A percentile compares a stretch with the other conserved stretches of the same genome.
Conservation (phyloP, 1,284 basidiomycete genomes). For the Leccinum insolens region DNA sequence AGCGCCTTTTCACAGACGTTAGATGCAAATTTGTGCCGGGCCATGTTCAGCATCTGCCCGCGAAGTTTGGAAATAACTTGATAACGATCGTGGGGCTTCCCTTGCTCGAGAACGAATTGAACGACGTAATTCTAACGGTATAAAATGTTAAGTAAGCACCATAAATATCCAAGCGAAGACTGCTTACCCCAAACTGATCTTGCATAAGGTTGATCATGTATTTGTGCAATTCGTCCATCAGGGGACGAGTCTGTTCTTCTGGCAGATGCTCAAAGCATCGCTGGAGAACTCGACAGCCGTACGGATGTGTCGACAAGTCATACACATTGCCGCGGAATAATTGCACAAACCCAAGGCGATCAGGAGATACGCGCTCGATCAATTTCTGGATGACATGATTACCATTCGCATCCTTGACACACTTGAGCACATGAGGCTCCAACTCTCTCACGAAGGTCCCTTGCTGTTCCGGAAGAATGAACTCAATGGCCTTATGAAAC, state of each 20-base stretch:
- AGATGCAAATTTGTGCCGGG: constrained; percentile 94
- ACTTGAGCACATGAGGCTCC: constrained; percentile 80
- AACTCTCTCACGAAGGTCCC: constrained; percentile 78
- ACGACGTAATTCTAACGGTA: constrained; percentile 86
- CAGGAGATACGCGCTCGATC: constrained; percentile 78
- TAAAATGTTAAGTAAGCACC: constrained; percentile 9
- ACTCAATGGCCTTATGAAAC: constrained; percentile 71
- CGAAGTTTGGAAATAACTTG: constrained; percentile 74
- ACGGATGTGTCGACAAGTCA: constrained; percentile 87
- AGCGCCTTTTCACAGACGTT: constrained; percentile 97
- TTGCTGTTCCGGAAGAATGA: constrained; percentile 79
- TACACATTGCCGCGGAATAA: constrained; percentile 85
- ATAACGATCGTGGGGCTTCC: constrained; percentile 69
- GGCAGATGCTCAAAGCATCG: constrained; percentile 88
- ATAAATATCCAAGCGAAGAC: neutral
- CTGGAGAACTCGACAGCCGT: constrained; percentile 95
- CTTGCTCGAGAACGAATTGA: constrained; percentile 90
- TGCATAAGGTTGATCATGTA: constrained; percentile 76
- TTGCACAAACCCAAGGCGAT: constrained; percentile 77
- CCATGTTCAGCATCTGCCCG: constrained; percentile 79
- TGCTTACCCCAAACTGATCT: constrained; percentile 84
- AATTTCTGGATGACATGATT: constrained; percentile 95
- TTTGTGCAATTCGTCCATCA: constrained; percentile 87
- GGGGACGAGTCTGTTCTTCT: constrained; percentile 64
- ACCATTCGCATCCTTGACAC: constrained; percentile 92